These are phyloP conservation scores for Geotrichum klebahnii DNA, from an alignment of 1,139 yeast genomes.

Conservation along the genomic window DNA sequence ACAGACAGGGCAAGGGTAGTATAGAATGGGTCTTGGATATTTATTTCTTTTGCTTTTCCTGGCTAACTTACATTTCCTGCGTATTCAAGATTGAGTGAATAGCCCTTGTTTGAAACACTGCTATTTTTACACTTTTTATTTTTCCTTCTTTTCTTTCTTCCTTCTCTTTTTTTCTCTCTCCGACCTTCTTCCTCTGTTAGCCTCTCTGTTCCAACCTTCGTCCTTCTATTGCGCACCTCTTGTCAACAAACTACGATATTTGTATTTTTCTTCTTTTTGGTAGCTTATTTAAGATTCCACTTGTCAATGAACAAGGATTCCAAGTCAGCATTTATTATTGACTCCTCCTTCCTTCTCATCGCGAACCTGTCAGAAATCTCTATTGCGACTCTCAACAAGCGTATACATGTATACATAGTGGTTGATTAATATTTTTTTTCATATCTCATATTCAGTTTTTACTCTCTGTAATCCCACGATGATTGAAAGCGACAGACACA, in stretches of 20 bases:
- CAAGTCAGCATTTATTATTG: too few relatives aligned
- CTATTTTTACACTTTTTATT: background rate
- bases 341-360: too few relatives aligned
- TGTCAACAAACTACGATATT: too few relatives aligned
- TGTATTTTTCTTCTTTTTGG: constrained; percentile 7
- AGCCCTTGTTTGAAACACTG: background rate
- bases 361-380: too few relatives aligned
- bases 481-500: constrained; percentile 25
- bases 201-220: too few relatives aligned
- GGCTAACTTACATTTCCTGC: constrained; percentile 2
- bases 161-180: background rate
- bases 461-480: too few relatives aligned
- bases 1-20: constrained; percentile 5
- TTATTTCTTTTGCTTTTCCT: background rate
- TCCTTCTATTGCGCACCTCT: constrained; percentile 4
- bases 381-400: too few relatives aligned
- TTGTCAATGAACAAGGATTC: too few relatives aligned
- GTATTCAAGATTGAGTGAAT: background rate
- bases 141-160: background rate
- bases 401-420: too few relatives aligned
- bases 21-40: background rate
- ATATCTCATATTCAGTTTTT: too few relatives aligned
- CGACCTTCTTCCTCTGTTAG: background rate
- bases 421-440: too few relatives aligned
- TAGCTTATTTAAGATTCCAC: too few relatives aligned